Conservation (phyloP, 495 filamentous ascomycete genomes). For the Parmelia sp. region DNA sequence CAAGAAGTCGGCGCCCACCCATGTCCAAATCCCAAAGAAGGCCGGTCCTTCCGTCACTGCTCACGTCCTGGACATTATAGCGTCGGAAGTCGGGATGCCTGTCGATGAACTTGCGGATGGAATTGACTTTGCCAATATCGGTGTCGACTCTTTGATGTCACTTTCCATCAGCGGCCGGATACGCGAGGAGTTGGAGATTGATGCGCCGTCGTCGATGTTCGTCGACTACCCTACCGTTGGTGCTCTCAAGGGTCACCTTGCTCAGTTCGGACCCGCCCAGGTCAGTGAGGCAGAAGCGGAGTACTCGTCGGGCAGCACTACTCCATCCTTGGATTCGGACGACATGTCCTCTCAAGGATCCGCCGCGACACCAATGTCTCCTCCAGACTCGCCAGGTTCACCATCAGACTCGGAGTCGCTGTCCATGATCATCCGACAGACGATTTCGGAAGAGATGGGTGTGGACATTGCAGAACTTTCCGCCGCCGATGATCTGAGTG, state of each 20-base stretch:
- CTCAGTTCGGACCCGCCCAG: conserved; percentile 38
- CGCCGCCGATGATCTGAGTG: conserved; percentile 37
- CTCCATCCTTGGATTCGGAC: conserved; percentile 32
- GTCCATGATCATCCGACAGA: conserved; percentile 23
- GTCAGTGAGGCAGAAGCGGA: conserved; percentile 32
- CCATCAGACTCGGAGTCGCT: conserved; percentile 19
- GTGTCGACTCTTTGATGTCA: conserved; percentile 49
- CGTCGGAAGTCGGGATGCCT: conserved; percentile 59
- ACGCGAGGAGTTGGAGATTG: conserved; percentile 42
- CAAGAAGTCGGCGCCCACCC: conserved; percentile 19
- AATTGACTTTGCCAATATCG: conserved; percentile 45
- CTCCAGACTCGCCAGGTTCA: conserved; percentile 14
- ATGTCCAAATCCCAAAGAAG: conserved; percentile 2
- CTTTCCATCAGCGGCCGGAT: conserved; percentile 44
- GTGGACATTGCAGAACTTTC: conserved; percentile 57
- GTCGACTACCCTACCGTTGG: conserved; percentile 53
- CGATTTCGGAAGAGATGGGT: conserved; percentile 50
- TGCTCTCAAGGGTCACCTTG: conserved; percentile 53
- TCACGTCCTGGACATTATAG: conserved; percentile 55
- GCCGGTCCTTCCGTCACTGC: conserved; percentile 29
- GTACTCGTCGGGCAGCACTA: conserved; percentile 33
- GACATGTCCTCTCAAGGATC: conserved; percentile 23
- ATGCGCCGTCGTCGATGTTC: conserved; percentile 53
- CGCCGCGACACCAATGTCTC: conserved; percentile 18
- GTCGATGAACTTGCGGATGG: conserved; percentile 53